Evolutionary conservation across 1,139 yeast species (phyloP).

Genomic region (Insectozyma bohioensis): DNA sequence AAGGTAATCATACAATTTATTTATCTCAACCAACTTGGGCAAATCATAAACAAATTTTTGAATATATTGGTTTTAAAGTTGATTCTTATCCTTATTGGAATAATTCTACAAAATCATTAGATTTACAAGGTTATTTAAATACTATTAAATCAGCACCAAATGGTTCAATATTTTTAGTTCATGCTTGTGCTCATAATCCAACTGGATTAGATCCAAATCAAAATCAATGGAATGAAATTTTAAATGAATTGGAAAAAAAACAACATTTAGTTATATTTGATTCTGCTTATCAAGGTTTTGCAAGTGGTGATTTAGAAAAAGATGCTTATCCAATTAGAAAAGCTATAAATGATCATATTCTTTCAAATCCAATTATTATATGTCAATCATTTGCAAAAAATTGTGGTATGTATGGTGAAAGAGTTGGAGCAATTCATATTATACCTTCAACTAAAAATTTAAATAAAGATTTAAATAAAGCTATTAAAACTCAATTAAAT

Average conservation of each 20-base stretch:
- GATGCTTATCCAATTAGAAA: slow-evolving; percentile 88
- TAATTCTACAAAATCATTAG: slow-evolving; percentile 57
- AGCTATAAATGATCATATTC: slow-evolving; percentile 56
- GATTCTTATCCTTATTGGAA: slow-evolving; percentile 80
- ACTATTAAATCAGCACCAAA: slow-evolving; percentile 70
- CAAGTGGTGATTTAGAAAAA: slow-evolving; percentile 69
- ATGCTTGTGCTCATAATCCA: slow-evolving; percentile 54
- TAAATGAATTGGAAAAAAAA: slow-evolving; percentile 38
- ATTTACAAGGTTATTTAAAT: slow-evolving; percentile 64
- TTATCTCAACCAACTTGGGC: slow-evolving; percentile 96
- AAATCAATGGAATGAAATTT: slow-evolving; percentile 41
- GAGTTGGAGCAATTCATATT: slow-evolving; percentile 90
- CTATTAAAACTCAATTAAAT: slow-evolving; percentile 74
- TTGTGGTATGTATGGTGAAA: slow-evolving; percentile 97
- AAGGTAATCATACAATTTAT: slow-evolving; percentile 53
- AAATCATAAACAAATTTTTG: slow-evolving; percentile 83
- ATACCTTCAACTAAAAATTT: slow-evolving; percentile 44
- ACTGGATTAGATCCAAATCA: slow-evolving; percentile 51
- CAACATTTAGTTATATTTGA: slow-evolving; percentile 46
- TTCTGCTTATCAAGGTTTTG: slow-evolving; percentile 50
- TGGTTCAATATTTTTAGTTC: slow-evolving; percentile 68
- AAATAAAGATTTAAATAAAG: slow-evolving; percentile 33
- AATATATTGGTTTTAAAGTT: slow-evolving; percentile 61
- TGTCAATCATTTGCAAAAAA: slow-evolving; percentile 98
- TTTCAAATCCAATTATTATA: slow-evolving; percentile 56